Evolutionary conservation across 176 grass and related monocot species (phyloP), one percentile per base, ranked within the genome.

Genomic region (Triticum turgidum): DNA sequence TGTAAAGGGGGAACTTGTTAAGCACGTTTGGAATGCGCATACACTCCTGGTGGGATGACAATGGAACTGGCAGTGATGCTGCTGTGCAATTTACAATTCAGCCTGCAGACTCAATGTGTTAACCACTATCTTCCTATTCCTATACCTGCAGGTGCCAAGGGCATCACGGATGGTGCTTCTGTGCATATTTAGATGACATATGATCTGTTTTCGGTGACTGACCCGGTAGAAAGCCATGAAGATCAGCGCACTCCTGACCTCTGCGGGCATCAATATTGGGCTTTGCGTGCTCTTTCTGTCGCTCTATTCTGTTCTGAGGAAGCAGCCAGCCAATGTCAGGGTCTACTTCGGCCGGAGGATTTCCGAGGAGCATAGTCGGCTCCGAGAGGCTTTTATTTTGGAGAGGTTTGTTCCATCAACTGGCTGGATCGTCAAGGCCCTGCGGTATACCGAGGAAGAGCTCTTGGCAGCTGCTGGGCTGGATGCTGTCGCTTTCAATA

Each of bases 301-400:
- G 0, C 94, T 99, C 75, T 99, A 99, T 66, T 99, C 97, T 6
- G 72, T 99, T 24, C 85, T 99, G 62, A 92, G 94, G 63, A 99
- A 99, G 84, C 97, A 94, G 20, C 97, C 94, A 9, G 80, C 82
- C 0, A 96, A 96, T 90, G 85, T 89, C 44, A 94, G 87, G 77
- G 97, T 99, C 30, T 99, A 99, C 78, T 99, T 99, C 51, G 97
- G 97, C 6, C 82, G 89, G 56, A 80, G 85, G 79, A 89, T 99
- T 11, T 90, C 94, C 0, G 88, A 99, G 77, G 90, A 96, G 87
- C 80, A 88, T 4, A 86, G 76, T 4, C 80, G 80, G 18, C 89
- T 88, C 63, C 82, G 85, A 44, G 97, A 90, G 72, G 84, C 85
- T 14, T 94, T 91, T 54, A 84, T 91, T 38, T 84, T 99, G 76